A percentile compares a stretch with the other conserved stretches of the same genome.
phyloP scores from a whole-genome alignment of 108 stramenopile genomes.

The Cyclostephanos tholiformis region DNA sequence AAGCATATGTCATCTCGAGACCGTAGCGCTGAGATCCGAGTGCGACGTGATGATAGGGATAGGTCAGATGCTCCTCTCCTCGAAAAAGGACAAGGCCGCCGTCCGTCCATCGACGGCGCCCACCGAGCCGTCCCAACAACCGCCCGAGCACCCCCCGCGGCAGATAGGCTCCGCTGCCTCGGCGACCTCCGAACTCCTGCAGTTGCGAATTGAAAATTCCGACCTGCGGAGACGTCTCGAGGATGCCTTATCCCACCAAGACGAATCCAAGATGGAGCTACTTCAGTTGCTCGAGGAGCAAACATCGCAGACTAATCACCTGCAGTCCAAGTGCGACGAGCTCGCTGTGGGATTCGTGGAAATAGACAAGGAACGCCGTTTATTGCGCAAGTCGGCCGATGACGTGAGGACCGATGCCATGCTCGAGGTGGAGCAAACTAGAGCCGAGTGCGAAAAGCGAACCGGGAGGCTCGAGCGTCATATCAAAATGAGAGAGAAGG shows the following conservation, averaged over 20 bases:
- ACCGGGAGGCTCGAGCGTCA: not conserved
- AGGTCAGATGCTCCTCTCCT: no score
- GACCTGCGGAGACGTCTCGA: conserved; percentile 24
- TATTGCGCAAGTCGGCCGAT: conserved; percentile 17
- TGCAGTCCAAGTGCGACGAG: conserved; percentile 24
- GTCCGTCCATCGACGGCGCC: no score
- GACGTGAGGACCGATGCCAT: conserved; percentile 3
- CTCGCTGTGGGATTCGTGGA: conserved; percentile 27
- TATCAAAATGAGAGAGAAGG: conserved; percentile 11
- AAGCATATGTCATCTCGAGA: no score
- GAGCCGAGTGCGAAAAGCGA: not conserved
- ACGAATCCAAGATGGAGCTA: conserved; percentile 29
- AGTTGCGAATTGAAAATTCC: conserved; percentile 37
- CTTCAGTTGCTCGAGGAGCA: conserved; percentile 23
- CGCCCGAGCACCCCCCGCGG: not conserved
- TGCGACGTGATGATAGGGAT: no score
- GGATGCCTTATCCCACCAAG: not conserved
- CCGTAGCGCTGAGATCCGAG: no score
- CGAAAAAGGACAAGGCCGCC: no score
- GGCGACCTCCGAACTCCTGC: conserved; percentile 10
- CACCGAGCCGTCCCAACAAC: not conserved
- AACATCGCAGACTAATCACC: conserved; percentile 20
- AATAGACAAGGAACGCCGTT: conserved; percentile 30
- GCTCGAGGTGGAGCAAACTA: conserved; percentile 1
- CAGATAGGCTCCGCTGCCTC: not conserved